Evolutionary conservation across 2,329 filamentous ascomycete genomes (phyloP), one percentile per base, ranked within the genome.

Genomic region (Clarireedia homoeocarpa): DNA sequence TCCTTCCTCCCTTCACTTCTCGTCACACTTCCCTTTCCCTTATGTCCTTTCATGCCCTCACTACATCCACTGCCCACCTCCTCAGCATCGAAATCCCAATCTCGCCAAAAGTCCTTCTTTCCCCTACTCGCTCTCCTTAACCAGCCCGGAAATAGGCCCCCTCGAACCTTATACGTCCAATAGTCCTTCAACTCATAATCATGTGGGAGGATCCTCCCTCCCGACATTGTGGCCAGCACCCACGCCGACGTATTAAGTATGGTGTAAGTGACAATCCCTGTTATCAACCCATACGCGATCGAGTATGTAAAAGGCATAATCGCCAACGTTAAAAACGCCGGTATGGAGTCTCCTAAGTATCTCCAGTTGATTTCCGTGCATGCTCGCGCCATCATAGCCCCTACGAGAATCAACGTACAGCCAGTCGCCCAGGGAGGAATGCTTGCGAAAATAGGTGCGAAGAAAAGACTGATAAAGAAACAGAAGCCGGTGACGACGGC

Each of bases 271-370:
- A 85, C 77, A 65, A 95, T 86, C 52, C 89, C 88, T 1, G 66
- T 88, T 63, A 95, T 95, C 15, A 95, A 77, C 48, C 90, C 90
- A 66, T 95, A 88, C 12, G 90, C 88, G 66, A 95, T 94, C 42
- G 84, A 89, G 75, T 94, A 95, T 1, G 88, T 91, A 72, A 95
- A 94, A 0, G 90, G 89, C 90, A 95, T 95, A 59, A 91, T 74
- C 56, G 85, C 83, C 61, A 95, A 86, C 51, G 88, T 91, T 38
- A 95, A 75, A 73, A 95, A 95, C 3, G 90, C 89, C 0, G 90
- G 90, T 24, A 95, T 78, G 1, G 88, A 85, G 69, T 95, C 90
- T 52, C 89, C 89, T 59, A 89, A 77, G 72, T 95, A 95, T 48
- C 77, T 77, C 90, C 90, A 95, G 77, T 95, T 95, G 75, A 95